phyloP scores from a whole-genome alignment of 768 basidiomycete genomes.

The Flagelloscypha sp. region DNA sequence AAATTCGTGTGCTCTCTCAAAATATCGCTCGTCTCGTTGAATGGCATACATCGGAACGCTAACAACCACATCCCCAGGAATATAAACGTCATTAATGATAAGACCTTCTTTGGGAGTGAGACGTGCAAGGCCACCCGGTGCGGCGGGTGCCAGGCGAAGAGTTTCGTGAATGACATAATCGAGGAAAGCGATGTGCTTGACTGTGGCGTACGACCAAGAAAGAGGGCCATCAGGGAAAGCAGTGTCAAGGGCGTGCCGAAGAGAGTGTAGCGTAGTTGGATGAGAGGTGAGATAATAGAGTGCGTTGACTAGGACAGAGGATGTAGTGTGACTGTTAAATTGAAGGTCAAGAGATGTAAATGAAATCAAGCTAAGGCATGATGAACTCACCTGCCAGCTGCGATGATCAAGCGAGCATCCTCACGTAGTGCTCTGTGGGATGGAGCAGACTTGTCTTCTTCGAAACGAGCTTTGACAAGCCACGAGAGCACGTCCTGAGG shows the following conservation, averaged over 20 bases:
- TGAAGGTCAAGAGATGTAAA: too few relatives aligned
- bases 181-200: slow-evolving; percentile 36
- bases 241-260: too few relatives aligned
- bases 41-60: slow-evolving; percentile 1
- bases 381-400: slow-evolving; percentile 1
- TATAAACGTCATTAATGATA: neutral
- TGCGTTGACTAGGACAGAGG: too few relatives aligned
- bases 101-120: slow-evolving; percentile 1
- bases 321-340: too few relatives aligned
- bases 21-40: slow-evolving; percentile 1
- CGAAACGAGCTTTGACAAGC: slow-evolving; percentile 2
- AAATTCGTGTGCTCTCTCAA: slow-evolving; percentile 13
- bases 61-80: neutral
- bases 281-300: too few relatives aligned
- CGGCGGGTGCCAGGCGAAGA: slow-evolving; percentile 29
- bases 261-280: too few relatives aligned
- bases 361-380: neutral
- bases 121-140: neutral
- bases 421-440: neutral
- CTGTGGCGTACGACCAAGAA: slow-evolving; percentile 26
- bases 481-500: slow-evolving; percentile 1
- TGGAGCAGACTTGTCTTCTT: slow-evolving; percentile 1
- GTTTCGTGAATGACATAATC: slow-evolving; percentile 37
- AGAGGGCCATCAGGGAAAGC: neutral
- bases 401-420: neutral